These are phyloP conservation scores for Sonneratia caseolaris DNA, from an alignment of 345 rosid genomes.

Conservation along the genomic window DNA sequence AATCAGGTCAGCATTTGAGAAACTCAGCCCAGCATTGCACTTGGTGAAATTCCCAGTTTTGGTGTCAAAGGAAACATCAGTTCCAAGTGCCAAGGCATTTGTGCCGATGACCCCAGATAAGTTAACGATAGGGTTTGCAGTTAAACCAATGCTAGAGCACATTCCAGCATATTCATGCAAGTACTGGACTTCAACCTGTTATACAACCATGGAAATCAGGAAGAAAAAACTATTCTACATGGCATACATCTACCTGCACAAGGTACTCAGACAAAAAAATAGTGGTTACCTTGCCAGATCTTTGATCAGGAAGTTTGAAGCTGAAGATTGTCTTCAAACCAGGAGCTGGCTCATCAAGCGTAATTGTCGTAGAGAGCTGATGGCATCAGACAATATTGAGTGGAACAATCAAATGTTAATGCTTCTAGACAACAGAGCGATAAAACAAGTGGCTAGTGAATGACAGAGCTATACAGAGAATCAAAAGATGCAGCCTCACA, in stretches of 20 bases:
- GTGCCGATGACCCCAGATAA: constrained; percentile 75
- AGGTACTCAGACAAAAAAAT: background rate
- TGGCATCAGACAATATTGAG: background rate
- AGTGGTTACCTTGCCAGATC: constrained; percentile 75
- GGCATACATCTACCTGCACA: too few relatives aligned
- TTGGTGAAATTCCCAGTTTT: constrained; percentile 66
- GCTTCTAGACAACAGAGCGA: too few relatives aligned
- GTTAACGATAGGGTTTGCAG: constrained; percentile 70
- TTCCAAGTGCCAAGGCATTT: constrained; percentile 48
- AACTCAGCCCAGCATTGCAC: constrained; percentile 70
- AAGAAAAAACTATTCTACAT: background rate
- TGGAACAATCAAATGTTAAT: background rate
- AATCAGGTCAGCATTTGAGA: constrained; percentile 43
- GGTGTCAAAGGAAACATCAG: constrained; percentile 76
- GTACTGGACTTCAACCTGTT: constrained; percentile 80
- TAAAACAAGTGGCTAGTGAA: background rate
- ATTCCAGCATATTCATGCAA: constrained; percentile 80
- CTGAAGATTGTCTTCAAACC: constrained; percentile 75
- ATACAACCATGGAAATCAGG: background rate
- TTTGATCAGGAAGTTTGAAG: constrained; percentile 80
- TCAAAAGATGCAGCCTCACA: constrained; percentile 18
- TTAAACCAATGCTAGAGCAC: constrained; percentile 70
- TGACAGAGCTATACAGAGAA: background rate
- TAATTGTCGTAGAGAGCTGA: constrained; percentile 74
- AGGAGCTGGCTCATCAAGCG: constrained; percentile 78